Percentiles rank a stretch among this genome's conserved stretches.
These are phyloP conservation scores for Crucibulum laeve DNA, from an alignment of 768 basidiomycete species.

Conservation along the genomic window DNA sequence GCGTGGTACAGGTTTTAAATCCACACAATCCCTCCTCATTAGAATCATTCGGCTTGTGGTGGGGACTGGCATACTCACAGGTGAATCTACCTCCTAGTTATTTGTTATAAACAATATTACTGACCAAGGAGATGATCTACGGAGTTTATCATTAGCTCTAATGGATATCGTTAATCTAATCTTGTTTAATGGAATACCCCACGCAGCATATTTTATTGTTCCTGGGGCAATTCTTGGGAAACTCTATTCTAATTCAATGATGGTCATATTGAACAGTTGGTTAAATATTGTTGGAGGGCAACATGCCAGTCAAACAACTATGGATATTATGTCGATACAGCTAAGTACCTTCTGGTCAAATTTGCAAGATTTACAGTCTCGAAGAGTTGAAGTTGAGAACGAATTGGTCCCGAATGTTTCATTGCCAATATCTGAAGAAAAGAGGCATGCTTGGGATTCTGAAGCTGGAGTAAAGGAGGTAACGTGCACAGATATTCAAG, in stretches of 20 bases:
- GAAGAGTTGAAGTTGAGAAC: too few species aligned
- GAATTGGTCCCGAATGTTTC: too few species aligned
- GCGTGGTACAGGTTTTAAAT: neutral
- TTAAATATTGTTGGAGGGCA: neutral
- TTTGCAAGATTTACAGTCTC: too few species aligned
- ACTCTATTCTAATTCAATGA: constrained; percentile 15
- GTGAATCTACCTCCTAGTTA: neutral
- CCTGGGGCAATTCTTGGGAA: constrained; percentile 10
- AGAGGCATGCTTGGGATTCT: too few species aligned
- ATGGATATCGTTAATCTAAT: constrained; percentile 11
- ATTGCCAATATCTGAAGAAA: too few species aligned
- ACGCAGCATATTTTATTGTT: constrained; percentile 7
- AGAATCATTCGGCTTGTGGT: neutral
- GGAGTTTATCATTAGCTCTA: too few species aligned
- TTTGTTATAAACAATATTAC: neutral
- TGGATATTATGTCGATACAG: too few species aligned
- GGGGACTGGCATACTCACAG: neutral
- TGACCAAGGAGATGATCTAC: constrained; percentile 2
- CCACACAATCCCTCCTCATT: neutral
- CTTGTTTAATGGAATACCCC: constrained; percentile 4
- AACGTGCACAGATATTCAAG: too few species aligned
- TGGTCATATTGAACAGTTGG: constrained; percentile 13
- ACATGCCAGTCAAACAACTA: too few species aligned
- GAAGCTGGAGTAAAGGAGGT: too few species aligned
- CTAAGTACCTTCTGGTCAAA: too few species aligned